phyloP scores from a whole-genome alignment of 139 green algal species.

The Picochlorum sp. region DNA sequence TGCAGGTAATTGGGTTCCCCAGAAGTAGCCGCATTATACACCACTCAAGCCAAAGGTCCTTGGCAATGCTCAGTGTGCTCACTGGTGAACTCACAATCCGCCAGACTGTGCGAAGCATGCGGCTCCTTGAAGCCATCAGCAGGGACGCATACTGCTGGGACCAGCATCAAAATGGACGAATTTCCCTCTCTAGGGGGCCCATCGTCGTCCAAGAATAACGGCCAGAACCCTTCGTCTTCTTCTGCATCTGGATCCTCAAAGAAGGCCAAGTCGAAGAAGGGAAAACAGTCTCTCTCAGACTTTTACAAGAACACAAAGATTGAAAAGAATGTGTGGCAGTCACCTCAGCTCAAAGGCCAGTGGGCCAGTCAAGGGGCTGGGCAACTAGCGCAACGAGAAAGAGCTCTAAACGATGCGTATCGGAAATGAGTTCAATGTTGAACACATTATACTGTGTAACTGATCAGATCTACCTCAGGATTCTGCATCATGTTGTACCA shows the following conservation, averaged over 20 bases:
- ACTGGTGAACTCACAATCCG: slow-evolving; percentile 38
- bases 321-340: slow-evolving; percentile 34
- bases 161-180: neutral
- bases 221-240: neutral
- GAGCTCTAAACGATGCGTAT: slow-evolving; percentile 25
- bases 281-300: slow-evolving; percentile 1
- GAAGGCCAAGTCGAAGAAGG: neutral
- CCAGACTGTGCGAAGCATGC: slow-evolving; percentile 43
- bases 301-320: slow-evolving; percentile 12
- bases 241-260: neutral
- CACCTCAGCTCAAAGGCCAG: slow-evolving; percentile 2
- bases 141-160: neutral
- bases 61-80: slow-evolving; percentile 50
- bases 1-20: slow-evolving; percentile 48
- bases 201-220: neutral
- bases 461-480: too few relatives aligned
- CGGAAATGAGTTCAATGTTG: slow-evolving; percentile 2
- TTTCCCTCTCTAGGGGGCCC: too few relatives aligned
- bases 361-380: slow-evolving; percentile 16
- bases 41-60: slow-evolving; percentile 22
- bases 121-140: neutral
- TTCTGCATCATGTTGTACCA: too few relatives aligned
- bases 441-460: too few relatives aligned
- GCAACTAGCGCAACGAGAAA: slow-evolving; percentile 17
- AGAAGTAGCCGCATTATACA: slow-evolving; percentile 49